These are phyloP conservation scores for Rossbeevera mucosa DNA, from an alignment of 768 basidiomycete species.

Conservation along the genomic window DNA sequence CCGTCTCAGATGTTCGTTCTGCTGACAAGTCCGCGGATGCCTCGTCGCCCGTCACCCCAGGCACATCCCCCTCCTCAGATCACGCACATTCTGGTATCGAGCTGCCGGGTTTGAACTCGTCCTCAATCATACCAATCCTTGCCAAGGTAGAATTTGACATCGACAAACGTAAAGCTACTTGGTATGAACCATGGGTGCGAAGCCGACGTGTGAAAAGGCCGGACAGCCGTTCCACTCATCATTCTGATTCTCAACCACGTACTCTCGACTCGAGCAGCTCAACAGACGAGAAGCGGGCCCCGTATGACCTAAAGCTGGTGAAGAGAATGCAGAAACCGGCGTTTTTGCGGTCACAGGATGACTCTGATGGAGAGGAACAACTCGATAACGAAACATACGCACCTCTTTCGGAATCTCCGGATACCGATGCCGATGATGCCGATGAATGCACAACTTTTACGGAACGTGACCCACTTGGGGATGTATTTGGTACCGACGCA, in stretches of 20 bases:
- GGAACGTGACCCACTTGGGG: slow-evolving; percentile 48
- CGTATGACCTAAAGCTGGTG: slow-evolving; percentile 48
- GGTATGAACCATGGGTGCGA: slow-evolving; percentile 83
- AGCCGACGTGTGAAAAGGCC: slow-evolving; percentile 57
- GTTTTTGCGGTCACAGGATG: slow-evolving; percentile 24
- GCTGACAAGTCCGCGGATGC: slow-evolving; percentile 46
- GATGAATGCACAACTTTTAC: slow-evolving; percentile 37
- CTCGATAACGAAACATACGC: slow-evolving; percentile 22
- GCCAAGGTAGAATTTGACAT: slow-evolving; percentile 97
- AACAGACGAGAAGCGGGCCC: slow-evolving; percentile 33
- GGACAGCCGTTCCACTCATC: slow-evolving; percentile 37
- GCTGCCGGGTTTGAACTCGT: slow-evolving; percentile 60
- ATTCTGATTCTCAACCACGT: slow-evolving; percentile 21
- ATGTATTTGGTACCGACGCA: slow-evolving; percentile 64
- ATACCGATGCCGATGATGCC: slow-evolving; percentile 17
- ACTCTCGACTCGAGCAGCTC: slow-evolving; percentile 20
- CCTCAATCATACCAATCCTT: slow-evolving; percentile 73
- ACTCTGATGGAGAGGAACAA: slow-evolving; percentile 28
- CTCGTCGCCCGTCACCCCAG: slow-evolving; percentile 50
- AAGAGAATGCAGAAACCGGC: slow-evolving; percentile 43
- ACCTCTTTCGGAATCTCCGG: slow-evolving; percentile 28
- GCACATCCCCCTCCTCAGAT: slow-evolving; percentile 42
- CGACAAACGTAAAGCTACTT: slow-evolving; percentile 69
- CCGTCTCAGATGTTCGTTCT: slow-evolving; percentile 42
- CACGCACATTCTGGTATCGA: slow-evolving; percentile 48